These are phyloP conservation scores for Diplodia sapinea DNA, from an alignment of 2,329 filamentous ascomycete species.

Conservation along the genomic window DNA sequence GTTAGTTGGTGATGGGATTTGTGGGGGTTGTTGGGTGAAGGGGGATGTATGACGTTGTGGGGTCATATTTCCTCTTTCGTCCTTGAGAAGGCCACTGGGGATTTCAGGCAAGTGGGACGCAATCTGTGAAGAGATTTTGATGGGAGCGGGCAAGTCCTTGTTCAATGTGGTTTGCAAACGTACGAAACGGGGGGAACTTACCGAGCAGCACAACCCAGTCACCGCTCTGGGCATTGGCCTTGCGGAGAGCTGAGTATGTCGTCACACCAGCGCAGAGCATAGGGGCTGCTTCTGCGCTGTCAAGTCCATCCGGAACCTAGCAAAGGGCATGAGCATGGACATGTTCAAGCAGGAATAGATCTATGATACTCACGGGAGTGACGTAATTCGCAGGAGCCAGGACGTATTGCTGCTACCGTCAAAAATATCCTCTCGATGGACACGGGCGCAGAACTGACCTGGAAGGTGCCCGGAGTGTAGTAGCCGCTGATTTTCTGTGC, in stretches of 20 bases:
- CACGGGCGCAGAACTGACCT: background rate
- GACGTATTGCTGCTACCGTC: conserved; percentile 63
- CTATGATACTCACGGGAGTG: conserved; percentile 61
- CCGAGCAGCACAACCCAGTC: conserved; percentile 64
- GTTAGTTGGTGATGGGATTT: conserved; percentile 1
- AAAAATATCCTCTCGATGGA: background rate
- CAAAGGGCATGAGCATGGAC: background rate
- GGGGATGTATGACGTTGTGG: no score
- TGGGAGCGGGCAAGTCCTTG: no score
- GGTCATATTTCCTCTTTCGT: background rate
- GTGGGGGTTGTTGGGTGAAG: conserved; percentile 30
- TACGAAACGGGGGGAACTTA: background rate
- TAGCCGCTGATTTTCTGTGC: conserved; percentile 64
- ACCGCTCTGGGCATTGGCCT: conserved; percentile 63
- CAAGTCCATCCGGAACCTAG: conserved; percentile 62
- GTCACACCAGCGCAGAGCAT: conserved; percentile 73
- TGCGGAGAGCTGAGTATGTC: conserved; percentile 69
- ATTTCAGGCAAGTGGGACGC: background rate
- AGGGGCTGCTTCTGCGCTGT: conserved; percentile 67
- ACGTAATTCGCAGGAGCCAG: conserved; percentile 70
- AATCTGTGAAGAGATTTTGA: background rate
- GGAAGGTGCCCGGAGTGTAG: conserved; percentile 74
- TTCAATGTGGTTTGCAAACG: background rate
- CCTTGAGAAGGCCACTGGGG: background rate
- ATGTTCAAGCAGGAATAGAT: background rate